phyloP scores from a whole-genome alignment of 495 filamentous ascomycete species.

The Staphylotrichum longicolle region DNA sequence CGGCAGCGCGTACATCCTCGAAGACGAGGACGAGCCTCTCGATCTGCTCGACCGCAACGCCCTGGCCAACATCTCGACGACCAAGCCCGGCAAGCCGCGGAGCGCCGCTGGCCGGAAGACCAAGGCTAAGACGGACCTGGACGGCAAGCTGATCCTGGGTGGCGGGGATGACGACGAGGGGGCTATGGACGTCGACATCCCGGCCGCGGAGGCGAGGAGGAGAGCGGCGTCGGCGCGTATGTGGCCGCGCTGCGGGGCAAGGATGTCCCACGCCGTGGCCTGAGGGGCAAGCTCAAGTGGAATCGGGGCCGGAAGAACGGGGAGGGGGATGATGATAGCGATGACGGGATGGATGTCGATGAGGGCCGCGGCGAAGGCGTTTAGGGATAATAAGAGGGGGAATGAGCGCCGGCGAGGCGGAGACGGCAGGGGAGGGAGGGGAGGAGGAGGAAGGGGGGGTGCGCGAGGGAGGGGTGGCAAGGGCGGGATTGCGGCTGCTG shows the following conservation, averaged over 20 bases:
- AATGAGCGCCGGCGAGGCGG: conserved; percentile 16
- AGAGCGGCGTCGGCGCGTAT: conserved; percentile 81
- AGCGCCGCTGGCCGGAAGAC: conserved; percentile 49
- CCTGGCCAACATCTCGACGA: conserved; percentile 88
- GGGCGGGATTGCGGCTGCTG: conserved; percentile 45
- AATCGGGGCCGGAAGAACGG: conserved; percentile 62
- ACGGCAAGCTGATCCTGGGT: conserved; percentile 86
- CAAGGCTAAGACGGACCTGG: conserved; percentile 70
- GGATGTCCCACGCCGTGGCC: conserved; percentile 76
- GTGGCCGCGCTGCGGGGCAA: conserved; percentile 84
- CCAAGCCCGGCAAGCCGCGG: conserved; percentile 66
- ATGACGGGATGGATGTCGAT: conserved; percentile 58
- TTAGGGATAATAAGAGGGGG: conserved; percentile 34
- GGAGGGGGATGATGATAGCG: conserved; percentile 63
- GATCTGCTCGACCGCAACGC: conserved; percentile 87
- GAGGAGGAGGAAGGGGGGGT: conserved; percentile 21
- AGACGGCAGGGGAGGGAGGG: conserved; percentile 18
- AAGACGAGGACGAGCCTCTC: conserved; percentile 88
- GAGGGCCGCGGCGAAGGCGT: conserved; percentile 43
- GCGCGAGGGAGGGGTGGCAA: conserved; percentile 34
- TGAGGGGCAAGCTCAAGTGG: conserved; percentile 86
- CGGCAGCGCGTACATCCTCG: conserved; percentile 77
- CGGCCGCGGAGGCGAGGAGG: conserved; percentile 42
- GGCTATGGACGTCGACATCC: conserved; percentile 58
- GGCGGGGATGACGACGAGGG: conserved; percentile 54